Evolutionary conservation across 495 filamentous ascomycete genomes (phyloP).

Genomic region (Hypoxylon rickii): DNA sequence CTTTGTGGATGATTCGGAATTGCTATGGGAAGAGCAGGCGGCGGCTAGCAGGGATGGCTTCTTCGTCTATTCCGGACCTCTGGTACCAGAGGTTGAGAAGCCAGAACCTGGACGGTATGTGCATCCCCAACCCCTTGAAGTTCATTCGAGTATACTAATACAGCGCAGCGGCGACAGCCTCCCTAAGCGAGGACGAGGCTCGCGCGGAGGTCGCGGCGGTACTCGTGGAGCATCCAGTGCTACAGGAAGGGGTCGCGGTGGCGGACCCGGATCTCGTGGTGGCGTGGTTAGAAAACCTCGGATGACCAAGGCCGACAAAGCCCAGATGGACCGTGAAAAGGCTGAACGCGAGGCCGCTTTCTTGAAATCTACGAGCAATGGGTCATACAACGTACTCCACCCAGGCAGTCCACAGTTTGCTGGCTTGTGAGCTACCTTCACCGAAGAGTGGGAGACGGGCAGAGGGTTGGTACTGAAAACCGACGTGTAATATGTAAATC

Average conservation of each 20-base stretch:
- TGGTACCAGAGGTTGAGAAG: constrained; percentile 87
- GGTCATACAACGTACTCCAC: constrained; percentile 39
- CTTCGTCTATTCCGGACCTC: constrained; percentile 84
- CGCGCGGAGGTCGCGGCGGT: constrained; percentile 58
- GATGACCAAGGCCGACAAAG: constrained; percentile 81
- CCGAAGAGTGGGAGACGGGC: not conserved
- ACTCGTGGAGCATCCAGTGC: constrained; percentile 58
- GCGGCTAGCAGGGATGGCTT: constrained; percentile 91
- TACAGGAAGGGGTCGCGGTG: constrained; percentile 57
- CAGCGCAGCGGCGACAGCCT: constrained; percentile 69
- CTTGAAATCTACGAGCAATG: constrained; percentile 20
- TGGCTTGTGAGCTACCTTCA: constrained; percentile 20
- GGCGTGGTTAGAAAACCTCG: constrained; percentile 80
- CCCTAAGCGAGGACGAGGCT: constrained; percentile 74
- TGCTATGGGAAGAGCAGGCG: constrained; percentile 95
- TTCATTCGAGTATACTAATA: constrained; percentile 38
- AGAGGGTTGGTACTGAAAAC: not conserved
- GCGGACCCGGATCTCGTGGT: constrained; percentile 77
- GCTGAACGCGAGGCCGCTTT: constrained; percentile 47
- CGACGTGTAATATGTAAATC: constrained; percentile 13
- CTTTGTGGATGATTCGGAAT: constrained; percentile 95
- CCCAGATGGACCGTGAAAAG: constrained; percentile 65
- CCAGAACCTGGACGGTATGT: constrained; percentile 64
- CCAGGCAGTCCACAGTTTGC: constrained; percentile 39
- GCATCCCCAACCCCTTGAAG: constrained; percentile 39